Evolutionary conservation across 352 stramenopile species (phyloP), one percentile per base, ranked within the genome.

Genomic region (Phytophthora citrophthora): DNA sequence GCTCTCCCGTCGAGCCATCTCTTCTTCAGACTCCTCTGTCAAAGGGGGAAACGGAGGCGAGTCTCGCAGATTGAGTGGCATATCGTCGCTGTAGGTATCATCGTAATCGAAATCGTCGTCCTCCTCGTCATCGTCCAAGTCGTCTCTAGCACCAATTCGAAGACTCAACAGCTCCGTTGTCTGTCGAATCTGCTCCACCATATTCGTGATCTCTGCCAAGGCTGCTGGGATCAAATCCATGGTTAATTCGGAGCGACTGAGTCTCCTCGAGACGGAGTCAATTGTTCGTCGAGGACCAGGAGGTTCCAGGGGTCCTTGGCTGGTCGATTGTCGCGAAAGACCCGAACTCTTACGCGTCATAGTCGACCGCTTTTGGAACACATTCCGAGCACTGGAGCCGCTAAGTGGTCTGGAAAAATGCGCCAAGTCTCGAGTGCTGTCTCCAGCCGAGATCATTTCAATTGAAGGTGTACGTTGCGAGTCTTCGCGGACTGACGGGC

Each of bases 171-270:
- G 49, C 41, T 90, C 74, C 1, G 81, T 91, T 5, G 79, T 90
- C 29, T 75, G 78, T 20, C 89, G 83, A 39, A 93, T 89, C 55
- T 93, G 76, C 27, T 88, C 78, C 20, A 91, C 74, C 81, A 91
- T 91, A 12, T 54, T 59, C 1, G 81, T 83, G 54, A 92, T 87
- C 45, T 92, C 83, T n/a, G 75, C 53, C 20, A 93, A 70, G 29
- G 85, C 81, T 3, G 70, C 36, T 1, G 83, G 79, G 20, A 90
- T 77, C 34, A 89, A 61, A 32, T 88, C 79, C 9, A 78, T 47
- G 20, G 77, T 74, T 15, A 90, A 39, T 29, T 91, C 84, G 0
- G 70, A 60, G 16, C 79, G 76, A 55, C 78, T 89, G 24, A 90
- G 52, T 56, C 81, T 89, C 29, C 81, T 44, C 6, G 79, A 86